phyloP scores from a whole-genome alignment of 73 alveolate genomes.

The Diophrys appendiculata region DNA sequence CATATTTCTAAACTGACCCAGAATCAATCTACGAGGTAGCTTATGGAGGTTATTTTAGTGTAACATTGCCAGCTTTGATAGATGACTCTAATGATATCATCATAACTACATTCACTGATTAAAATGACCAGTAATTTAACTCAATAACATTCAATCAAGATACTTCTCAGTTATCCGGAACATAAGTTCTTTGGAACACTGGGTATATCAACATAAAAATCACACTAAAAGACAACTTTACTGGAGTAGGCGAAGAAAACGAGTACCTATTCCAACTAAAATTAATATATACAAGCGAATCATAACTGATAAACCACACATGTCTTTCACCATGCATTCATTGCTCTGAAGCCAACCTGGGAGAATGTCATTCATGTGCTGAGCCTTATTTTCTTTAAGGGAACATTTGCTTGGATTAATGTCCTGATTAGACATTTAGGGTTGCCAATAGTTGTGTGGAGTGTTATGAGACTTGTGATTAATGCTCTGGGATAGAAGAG shows the following conservation, averaged over 20 bases:
- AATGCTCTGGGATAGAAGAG: neutral
- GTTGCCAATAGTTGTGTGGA: neutral
- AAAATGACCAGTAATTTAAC: neutral
- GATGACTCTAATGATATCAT: neutral
- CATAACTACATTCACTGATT: neutral
- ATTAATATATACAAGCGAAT: neutral
- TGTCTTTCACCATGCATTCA: neutral
- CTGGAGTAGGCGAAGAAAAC: neutral
- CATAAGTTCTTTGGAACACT: neutral
- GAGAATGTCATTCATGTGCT: neutral
- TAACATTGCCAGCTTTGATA: neutral
- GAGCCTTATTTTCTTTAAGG: neutral
- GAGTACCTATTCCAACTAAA: neutral
- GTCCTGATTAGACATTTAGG: neutral
- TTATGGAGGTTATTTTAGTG: neutral
- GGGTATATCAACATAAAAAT: neutral
- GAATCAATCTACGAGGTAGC: neutral
- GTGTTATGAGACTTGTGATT: neutral
- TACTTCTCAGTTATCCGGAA: neutral
- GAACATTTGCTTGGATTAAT: neutral
- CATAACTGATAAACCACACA: neutral
- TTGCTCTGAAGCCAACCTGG: neutral
- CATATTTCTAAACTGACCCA: neutral
- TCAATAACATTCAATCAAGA: neutral
- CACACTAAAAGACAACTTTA: neutral